These are phyloP conservation scores for Pythium grandisporangium DNA, from an alignment of 352 stramenopile species.

Conservation along the genomic window DNA sequence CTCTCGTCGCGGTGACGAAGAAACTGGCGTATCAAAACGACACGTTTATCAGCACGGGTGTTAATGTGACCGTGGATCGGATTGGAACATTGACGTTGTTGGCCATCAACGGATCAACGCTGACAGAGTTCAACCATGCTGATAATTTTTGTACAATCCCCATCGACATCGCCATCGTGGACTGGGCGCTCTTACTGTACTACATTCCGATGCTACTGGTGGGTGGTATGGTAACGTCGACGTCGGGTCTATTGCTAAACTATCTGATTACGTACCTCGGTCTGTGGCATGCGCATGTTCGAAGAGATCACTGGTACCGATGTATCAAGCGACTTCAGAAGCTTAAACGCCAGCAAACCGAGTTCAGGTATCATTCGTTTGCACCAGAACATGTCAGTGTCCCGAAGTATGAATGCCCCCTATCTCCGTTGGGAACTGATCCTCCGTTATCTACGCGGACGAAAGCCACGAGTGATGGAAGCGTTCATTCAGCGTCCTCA, in stretches of 20 bases:
- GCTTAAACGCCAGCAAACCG: conserved; percentile 62
- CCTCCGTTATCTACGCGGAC: conserved; percentile 9
- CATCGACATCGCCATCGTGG: conserved; percentile 39
- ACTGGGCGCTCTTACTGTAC: conserved; percentile 45
- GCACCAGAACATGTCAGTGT: conserved; percentile 43
- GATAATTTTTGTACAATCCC: conserved; percentile 54
- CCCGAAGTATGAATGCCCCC: conserved; percentile 1
- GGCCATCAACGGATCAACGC: conserved; percentile 28
- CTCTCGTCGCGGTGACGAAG: conserved; percentile 59
- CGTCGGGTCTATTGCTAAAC: conserved; percentile 54
- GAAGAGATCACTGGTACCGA: conserved; percentile 76
- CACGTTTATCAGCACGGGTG: conserved; percentile 26
- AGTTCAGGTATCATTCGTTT: conserved; percentile 76
- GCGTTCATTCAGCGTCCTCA: conserved; percentile 49
- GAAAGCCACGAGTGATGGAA: conserved; percentile 35
- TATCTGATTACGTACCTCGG: conserved; percentile 76
- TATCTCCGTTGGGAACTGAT: conserved; percentile 1
- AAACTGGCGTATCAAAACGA: conserved; percentile 46
- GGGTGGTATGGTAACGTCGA: conserved; percentile 59
- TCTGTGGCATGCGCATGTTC: conserved; percentile 77
- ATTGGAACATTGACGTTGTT: conserved; percentile 41
- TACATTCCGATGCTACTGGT: conserved; percentile 67
- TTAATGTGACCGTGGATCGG: conserved; percentile 13
- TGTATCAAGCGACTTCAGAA: conserved; percentile 68
- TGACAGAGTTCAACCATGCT: conserved; percentile 36